phyloP scores from a whole-genome alignment of 2,329 filamentous ascomycete species.

The Paecilomyces niveus region DNA sequence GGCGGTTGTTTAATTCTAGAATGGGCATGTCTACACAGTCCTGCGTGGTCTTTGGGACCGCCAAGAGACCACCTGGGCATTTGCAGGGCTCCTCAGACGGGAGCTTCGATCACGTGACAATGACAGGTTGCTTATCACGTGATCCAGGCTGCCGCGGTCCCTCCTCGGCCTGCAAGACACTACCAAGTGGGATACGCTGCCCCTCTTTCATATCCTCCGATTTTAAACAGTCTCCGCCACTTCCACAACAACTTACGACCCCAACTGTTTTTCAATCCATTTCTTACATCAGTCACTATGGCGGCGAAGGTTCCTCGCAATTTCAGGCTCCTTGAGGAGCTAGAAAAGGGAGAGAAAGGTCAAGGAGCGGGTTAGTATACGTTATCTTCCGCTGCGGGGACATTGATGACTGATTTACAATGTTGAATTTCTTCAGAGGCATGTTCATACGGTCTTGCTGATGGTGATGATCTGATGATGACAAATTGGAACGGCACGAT shows the following conservation, averaged over 20 bases:
- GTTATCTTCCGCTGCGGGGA: not conserved
- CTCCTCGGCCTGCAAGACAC: not conserved
- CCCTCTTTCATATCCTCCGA: conserved; percentile 1
- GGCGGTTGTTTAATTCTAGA: not conserved
- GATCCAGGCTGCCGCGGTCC: not conserved
- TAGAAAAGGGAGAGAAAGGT: conserved; percentile 98
- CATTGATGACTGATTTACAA: not conserved
- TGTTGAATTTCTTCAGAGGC: conserved; percentile 57
- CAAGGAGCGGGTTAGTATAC: conserved; percentile 63
- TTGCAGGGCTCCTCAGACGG: not conserved
- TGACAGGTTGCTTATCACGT: not conserved
- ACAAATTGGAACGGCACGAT: conserved; percentile 99
- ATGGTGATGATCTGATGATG: conserved; percentile 92
- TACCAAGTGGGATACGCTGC: conserved; percentile 1
- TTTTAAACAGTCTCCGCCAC: not conserved
- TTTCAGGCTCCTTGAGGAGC: conserved; percentile 92
- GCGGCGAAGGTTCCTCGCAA: conserved; percentile 81
- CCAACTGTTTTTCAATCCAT: conserved; percentile 1
- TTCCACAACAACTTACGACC: not conserved
- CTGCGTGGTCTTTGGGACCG: conserved; percentile 14
- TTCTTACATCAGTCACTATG: conserved; percentile 33
- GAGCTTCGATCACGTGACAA: not conserved
- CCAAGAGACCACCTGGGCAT: conserved; percentile 11
- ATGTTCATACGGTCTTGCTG: conserved; percentile 92
- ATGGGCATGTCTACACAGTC: not conserved